Percentiles rank a stretch among this genome's conserved stretches.
Conservation (phyloP, 768 basidiomycete species). For the Suillus paluster region DNA sequence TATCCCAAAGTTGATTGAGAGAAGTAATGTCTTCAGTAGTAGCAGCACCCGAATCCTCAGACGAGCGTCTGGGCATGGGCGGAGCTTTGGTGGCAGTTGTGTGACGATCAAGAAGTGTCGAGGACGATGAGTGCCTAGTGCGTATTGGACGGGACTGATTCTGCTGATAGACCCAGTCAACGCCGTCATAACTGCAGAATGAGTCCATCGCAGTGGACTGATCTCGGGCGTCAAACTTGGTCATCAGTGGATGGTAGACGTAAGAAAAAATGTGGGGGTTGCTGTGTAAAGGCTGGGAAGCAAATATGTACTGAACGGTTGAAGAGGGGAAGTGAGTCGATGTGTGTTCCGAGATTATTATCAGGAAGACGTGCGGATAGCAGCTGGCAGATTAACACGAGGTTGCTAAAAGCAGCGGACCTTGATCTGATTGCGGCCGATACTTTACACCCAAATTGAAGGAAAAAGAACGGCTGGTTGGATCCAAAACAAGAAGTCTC, state of each 20-base stretch:
- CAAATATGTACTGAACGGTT: conserved; percentile 18
- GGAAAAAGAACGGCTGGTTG: conserved; percentile 13
- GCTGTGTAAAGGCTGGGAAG: conserved; percentile 18
- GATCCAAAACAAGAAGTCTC: conserved; percentile 19
- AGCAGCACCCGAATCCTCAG: conserved; percentile 16
- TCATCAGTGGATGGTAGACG: conserved; percentile 16
- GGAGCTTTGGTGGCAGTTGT: conserved; percentile 24
- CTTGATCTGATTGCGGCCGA: conserved; percentile 21
- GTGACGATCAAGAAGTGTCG: conserved; percentile 17
- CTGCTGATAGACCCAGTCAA: conserved; percentile 28
- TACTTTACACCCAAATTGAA: conserved; percentile 14
- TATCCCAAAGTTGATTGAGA: conserved; percentile 68
- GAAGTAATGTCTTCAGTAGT: conserved; percentile 34
- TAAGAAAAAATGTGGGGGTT: conserved; percentile 25
- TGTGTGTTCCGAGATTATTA: conserved; percentile 35
- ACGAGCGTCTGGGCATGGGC: conserved; percentile 19
- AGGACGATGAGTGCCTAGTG: conserved; percentile 25
- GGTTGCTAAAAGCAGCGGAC: conserved; percentile 37
- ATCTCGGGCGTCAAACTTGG: conserved; percentile 27
- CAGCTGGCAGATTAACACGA: conserved; percentile 39
- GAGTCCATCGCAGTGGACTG: conserved; percentile 36
- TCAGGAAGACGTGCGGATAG: conserved; percentile 29
- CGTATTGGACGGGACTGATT: conserved; percentile 22
- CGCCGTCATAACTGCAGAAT: conserved; percentile 39
- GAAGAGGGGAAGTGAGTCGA: conserved; percentile 25